Percentiles rank a stretch among this genome's conserved stretches.
phyloP scores from a whole-genome alignment of 2,329 filamentous ascomycete genomes.

The Cordyceps cateniannulata region DNA sequence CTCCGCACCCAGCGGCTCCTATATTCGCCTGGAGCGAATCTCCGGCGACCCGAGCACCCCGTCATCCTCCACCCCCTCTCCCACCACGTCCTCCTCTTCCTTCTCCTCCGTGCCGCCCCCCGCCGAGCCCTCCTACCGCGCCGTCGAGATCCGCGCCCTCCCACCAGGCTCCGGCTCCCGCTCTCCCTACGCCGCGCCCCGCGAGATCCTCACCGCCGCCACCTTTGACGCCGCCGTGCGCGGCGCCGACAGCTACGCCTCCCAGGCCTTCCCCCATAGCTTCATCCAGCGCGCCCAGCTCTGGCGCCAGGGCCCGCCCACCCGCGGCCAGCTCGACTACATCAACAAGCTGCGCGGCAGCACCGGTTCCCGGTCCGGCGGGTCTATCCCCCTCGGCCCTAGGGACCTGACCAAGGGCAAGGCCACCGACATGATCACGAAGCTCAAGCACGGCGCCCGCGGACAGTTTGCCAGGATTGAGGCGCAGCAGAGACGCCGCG shows the following conservation, averaged over 20 bases:
- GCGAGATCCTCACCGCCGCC: conserved; percentile 56
- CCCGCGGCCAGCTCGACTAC: conserved; percentile 58
- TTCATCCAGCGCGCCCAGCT: conserved; percentile 59
- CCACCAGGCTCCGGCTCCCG: conserved; percentile 36
- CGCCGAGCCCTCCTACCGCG: conserved; percentile 29
- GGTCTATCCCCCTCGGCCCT: conserved; percentile 18
- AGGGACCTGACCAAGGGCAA: conserved; percentile 66
- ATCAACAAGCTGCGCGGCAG: conserved; percentile 59
- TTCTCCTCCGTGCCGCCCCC: not conserved
- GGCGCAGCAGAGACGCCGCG: conserved; percentile 43
- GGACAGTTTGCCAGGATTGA: conserved; percentile 52
- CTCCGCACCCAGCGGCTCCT: conserved; percentile 56
- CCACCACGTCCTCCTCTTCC: not conserved
- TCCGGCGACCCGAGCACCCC: conserved; percentile 11
- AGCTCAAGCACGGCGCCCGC: conserved; percentile 75
- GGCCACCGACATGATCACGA: conserved; percentile 87
- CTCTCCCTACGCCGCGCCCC: conserved; percentile 61
- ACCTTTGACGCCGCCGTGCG: conserved; percentile 72
- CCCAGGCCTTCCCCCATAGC: conserved; percentile 55
- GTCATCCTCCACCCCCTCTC: not conserved
- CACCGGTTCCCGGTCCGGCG: conserved; percentile 44
- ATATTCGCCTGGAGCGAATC: conserved; percentile 44
- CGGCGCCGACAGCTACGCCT: conserved; percentile 76
- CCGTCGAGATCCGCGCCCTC: conserved; percentile 42
- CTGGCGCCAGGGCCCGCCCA: conserved; percentile 67